Base-by-base conservation (phyloP, 805 yeast species). In the Cyberlindnera mycetangii region DNA sequence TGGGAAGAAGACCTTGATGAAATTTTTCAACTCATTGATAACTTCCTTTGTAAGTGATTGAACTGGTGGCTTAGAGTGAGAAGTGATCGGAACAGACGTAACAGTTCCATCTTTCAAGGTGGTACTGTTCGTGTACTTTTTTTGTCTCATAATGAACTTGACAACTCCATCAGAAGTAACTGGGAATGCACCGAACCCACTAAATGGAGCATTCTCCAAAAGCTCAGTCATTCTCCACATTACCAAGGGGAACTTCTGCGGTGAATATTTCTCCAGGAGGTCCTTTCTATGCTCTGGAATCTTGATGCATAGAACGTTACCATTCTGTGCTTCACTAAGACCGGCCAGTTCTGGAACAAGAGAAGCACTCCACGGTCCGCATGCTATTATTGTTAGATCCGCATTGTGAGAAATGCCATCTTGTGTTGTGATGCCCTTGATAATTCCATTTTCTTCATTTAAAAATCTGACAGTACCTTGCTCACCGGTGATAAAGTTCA, bases 141-240 rank as follows among this genome's bases (percentile, higher is more conserved):
- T 61, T 43, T 66, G 70, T 57, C 71, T 60, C 3, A 60, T 52
- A 38, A 66, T 61, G 12, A 68, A 53, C 49, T 69, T 68, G 55
- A 69, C 53, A 41, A 55, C 52, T 2, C 71, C 72, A 7, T 45
- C 44, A 14, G 25, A 19, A 40, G 62, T 60, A 9, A 53, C 33
- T 22, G 72, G 72, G 47, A 68, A 68, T 49, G 64, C 49, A 41
- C 62, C 61, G 46, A 68, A 46, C 5, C 71, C 71, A 30, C 59
- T 64, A n/a, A 55, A 41, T n/a, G 34, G 20, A 24, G 58, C 60
- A 21, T 60, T 55, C 31, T 66, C 68, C 35, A 61, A 53, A 0
- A 59, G 53, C 25, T 63, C 62, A 0, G 62, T 65, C 5, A 55
- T 46, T 49, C 57, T 67, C 72, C 72, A 69, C n/a, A 51, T 56